Percentiles rank a stretch among this genome's conserved stretches.
These are phyloP conservation scores for Solanum sejunctum DNA, from an alignment of 257 asterid genomes.

Conservation along the genomic window DNA sequence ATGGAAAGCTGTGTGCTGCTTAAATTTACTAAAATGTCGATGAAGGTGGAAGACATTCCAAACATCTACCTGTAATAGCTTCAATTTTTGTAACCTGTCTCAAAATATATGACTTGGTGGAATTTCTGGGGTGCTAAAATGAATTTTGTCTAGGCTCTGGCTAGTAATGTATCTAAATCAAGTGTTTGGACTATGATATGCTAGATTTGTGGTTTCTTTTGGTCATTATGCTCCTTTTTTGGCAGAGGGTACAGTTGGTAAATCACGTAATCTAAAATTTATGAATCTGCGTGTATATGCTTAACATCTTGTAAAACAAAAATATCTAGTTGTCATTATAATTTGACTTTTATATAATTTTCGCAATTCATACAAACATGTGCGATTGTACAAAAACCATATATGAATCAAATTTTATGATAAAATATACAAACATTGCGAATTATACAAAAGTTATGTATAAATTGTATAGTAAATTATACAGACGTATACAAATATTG, in stretches of 20 bases:
- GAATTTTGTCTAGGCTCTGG: neutral
- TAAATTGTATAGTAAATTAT: too few relatives aligned
- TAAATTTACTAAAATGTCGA: neutral
- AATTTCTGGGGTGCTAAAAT: neutral
- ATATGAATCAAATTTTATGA: too few relatives aligned
- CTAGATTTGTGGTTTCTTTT: neutral
- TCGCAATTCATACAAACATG: too few relatives aligned
- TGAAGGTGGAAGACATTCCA: neutral
- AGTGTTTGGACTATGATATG: neutral
- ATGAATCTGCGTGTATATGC: neutral
- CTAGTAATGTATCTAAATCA: neutral
- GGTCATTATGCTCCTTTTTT: neutral
- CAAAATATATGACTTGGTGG: neutral
- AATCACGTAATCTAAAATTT: neutral
- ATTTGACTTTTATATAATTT: too few relatives aligned
- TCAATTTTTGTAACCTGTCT: neutral
- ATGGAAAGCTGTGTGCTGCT: neutral
- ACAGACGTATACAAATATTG: too few relatives aligned
- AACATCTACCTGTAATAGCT: neutral
- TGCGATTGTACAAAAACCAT: too few relatives aligned
- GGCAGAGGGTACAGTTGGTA: neutral
- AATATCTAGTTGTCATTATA: too few relatives aligned
- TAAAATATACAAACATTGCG: too few relatives aligned
- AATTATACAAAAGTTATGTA: too few relatives aligned
- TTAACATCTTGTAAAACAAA: neutral